These are phyloP conservation scores for Tuber microsphaerosporum DNA, from an alignment of 495 filamentous ascomycete species.

Conservation along the genomic window DNA sequence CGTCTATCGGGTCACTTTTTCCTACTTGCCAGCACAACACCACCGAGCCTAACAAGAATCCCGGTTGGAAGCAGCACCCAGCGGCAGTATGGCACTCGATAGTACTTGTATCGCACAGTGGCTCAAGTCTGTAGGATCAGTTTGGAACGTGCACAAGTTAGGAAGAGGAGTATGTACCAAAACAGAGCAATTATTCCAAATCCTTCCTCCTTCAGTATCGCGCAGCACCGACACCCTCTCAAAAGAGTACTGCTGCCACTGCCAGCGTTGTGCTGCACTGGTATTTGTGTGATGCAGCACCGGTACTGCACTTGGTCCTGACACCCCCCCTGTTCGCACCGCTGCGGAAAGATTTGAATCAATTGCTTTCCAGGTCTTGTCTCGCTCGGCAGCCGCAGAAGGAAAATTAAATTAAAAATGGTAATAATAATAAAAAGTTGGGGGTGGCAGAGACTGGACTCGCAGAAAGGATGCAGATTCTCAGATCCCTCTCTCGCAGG, in stretches of 20 bases:
- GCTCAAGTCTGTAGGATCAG: background rate
- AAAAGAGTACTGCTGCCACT: background rate
- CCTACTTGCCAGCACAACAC: background rate
- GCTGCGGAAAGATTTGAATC: background rate
- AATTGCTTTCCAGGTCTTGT: background rate
- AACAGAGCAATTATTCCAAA: background rate
- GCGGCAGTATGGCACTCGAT: background rate
- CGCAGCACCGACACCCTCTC: background rate
- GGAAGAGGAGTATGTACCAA: background rate
- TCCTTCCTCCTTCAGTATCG: background rate
- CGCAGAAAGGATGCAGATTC: background rate
- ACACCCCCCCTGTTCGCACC: background rate
- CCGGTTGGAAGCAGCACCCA: conserved; percentile 1
- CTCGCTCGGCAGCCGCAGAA: background rate
- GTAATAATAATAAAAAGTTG: background rate
- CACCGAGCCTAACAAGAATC: background rate
- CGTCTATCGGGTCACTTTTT: background rate
- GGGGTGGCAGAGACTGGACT: background rate
- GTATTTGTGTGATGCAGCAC: background rate
- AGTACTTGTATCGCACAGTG: background rate
- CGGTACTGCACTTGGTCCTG: background rate
- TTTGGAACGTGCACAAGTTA: background rate
- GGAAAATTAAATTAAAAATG: background rate
- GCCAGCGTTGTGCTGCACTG: background rate
- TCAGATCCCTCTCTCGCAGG: background rate